Evolutionary conservation across 192 early-diverging fungal species (phyloP).

Genomic region (Fimicolochytrium jonesii): DNA sequence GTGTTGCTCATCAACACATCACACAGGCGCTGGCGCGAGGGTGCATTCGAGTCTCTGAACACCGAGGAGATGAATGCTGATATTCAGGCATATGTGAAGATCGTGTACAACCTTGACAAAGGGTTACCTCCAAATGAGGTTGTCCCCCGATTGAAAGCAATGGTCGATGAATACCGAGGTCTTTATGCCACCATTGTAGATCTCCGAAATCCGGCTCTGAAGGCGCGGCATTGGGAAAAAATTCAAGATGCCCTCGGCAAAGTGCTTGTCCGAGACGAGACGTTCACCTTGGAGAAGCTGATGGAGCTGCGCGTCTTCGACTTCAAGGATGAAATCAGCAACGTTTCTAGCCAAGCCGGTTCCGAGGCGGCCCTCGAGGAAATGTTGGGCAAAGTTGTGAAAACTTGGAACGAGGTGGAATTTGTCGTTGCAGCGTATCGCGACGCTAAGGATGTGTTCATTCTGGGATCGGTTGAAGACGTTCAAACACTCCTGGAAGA

Average conservation of each 20-base stretch:
- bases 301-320: conserved; percentile 53
- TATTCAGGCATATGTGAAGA: conserved; percentile 49
- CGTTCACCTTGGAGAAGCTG: conserved; percentile 48
- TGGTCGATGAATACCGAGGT: conserved; percentile 51
- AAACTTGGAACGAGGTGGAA: conserved; percentile 55
- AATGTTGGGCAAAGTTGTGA: conserved; percentile 55
- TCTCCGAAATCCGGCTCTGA: conserved; percentile 59
- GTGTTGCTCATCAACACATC: too few species aligned
- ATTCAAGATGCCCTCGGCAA: conserved; percentile 58
- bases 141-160: conserved; percentile 52
- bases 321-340: conserved; percentile 58
- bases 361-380: conserved; percentile 59
- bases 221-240: conserved; percentile 58
- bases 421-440: conserved; percentile 51
- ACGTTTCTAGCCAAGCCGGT: conserved; percentile 51
- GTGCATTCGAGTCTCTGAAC: conserved; percentile 48
- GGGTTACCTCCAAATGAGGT: conserved; percentile 65
- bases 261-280: conserved; percentile 45
- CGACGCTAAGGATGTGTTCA: conserved; percentile 60
- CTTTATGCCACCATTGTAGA: conserved; percentile 60
- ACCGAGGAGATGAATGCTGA: conserved; percentile 57
- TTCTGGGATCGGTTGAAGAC: conserved; percentile 56
- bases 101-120: conserved; percentile 56
- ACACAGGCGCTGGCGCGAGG: conserved; percentile 43
- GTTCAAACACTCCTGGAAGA: conserved; percentile 59